These are phyloP conservation scores for Pueraria montana DNA, from an alignment of 306 rosid species.

Conservation along the genomic window DNA sequence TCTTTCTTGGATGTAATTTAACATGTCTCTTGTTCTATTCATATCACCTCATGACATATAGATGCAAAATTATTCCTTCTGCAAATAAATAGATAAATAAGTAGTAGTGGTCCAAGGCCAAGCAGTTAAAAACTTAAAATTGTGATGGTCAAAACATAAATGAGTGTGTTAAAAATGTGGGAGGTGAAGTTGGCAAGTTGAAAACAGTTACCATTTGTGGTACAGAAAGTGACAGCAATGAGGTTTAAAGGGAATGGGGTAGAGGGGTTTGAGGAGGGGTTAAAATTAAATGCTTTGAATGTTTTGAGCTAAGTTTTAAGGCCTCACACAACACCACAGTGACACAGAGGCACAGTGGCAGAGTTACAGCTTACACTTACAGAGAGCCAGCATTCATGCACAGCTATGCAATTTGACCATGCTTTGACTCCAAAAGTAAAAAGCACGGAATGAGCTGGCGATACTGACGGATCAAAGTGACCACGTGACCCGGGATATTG, in stretches of 20 bases:
- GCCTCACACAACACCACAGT: conserved; percentile 42
- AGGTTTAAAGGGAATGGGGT: conserved; percentile 44
- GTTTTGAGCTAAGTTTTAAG: conserved; percentile 45
- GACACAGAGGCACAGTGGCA: conserved; percentile 49
- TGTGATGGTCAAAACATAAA: conserved; percentile 40
- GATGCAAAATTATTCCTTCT: background rate
- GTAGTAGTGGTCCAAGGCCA: background rate
- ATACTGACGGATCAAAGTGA: conserved; percentile 64
- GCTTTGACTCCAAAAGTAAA: conserved; percentile 64
- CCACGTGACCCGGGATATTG: conserved; percentile 63
- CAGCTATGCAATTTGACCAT: conserved; percentile 63
- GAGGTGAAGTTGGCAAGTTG: conserved; percentile 43
- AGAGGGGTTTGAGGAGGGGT: conserved; percentile 40
- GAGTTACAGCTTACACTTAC: conserved; percentile 56
- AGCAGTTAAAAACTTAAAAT: background rate
- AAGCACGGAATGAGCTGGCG: conserved; percentile 71
- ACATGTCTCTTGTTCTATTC: conserved; percentile 28
- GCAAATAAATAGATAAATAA: conserved; percentile 3
- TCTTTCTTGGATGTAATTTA: background rate
- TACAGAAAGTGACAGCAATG: conserved; percentile 58
- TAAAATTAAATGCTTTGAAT: conserved; percentile 56
- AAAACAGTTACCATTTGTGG: conserved; percentile 52
- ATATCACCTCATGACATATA: background rate
- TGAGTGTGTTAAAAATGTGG: conserved; percentile 37
- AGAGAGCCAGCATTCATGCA: conserved; percentile 59